Base-by-base conservation (phyloP, 2,329 filamentous ascomycete genomes). In the Tolypocladium cylindrosporum region DNA sequence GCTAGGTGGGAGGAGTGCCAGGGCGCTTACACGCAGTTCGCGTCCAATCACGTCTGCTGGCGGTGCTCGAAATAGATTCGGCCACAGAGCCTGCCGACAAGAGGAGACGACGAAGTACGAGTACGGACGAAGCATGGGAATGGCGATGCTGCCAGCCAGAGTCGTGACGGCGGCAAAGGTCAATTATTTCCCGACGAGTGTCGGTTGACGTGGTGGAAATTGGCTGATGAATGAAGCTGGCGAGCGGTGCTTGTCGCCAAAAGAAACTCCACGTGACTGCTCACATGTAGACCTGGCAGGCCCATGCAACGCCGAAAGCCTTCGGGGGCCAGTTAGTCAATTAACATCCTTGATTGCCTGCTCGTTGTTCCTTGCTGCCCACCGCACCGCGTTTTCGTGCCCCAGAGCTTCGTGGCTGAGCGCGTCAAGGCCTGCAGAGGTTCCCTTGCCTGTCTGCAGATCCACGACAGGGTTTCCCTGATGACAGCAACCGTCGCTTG, bases 21-120 rank as follows among this genome's bases (percentile, higher is more conserved):
- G 45, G 57, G 59, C 59, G 59, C 57, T 54, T 59, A 54, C 43
- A 53, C 41, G 39, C 37, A 31, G 36, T 21, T 39, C 31, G 24
- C 27, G 50, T 14, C 59, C 59, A 61, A 61, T 59, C 55, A 59
- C 10, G 40, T 27, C 39, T 34, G 21, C 10, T 10, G 40, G 51
- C 19, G 34, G 9, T 40, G 48, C 27, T 7, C 9, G 24, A 43
- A 52, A 37, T 53, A 31, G 31, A 24, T 13, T 9, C n/a, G 21
- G 39, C 37, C 14, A 37, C 52, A 19, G 36, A 13, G 24, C 16
- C 40, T 53, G 14, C 24, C 24, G 14, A 24, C 45, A 27, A n/a
- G 45, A 19, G 10, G 45, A 11, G 45, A 50, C 45, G 19, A 34
- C 14, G 3, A 13, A 19, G 31, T 8, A 34, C 16, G 4, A 19